Evolutionary conservation across 306 rosid genomes (phyloP).

Genomic region (Prunus campanulata): DNA sequence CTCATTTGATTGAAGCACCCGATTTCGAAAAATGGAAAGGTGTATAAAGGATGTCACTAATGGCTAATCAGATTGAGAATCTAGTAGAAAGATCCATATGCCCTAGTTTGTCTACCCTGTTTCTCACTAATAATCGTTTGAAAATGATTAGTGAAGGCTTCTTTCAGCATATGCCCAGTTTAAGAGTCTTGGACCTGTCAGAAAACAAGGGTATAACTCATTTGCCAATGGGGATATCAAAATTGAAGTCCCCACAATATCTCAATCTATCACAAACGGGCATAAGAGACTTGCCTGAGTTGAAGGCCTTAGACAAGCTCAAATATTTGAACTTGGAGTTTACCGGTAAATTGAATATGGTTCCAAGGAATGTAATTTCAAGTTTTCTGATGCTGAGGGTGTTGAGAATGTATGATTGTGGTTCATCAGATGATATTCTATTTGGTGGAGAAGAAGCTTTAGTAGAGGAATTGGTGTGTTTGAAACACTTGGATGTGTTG

Average conservation of each 20-base stretch:
- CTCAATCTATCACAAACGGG: background rate
- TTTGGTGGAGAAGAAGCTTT: background rate
- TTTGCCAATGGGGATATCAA: background rate
- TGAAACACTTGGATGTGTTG: background rate
- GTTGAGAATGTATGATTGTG: conserved; percentile 1
- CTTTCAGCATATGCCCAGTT: background rate
- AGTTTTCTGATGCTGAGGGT: background rate
- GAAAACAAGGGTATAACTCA: background rate
- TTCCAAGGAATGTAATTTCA: background rate
- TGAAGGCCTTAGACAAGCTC: background rate
- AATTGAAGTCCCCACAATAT: background rate
- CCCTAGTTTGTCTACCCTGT: conserved; percentile 2
- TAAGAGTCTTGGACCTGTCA: background rate
- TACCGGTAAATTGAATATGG: background rate
- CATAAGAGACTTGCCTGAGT: background rate
- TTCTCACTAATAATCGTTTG: background rate
- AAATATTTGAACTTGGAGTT: background rate
- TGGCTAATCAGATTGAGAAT: background rate
- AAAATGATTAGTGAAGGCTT: background rate
- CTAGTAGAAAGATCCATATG: background rate
- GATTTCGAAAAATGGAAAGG: background rate
- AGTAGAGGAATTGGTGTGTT: background rate
- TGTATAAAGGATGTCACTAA: background rate
- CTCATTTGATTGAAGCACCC: background rate
- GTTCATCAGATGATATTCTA: background rate